Base-by-base conservation (phyloP, 169 alveolate species). In the Eimeria acervulina region DNA sequence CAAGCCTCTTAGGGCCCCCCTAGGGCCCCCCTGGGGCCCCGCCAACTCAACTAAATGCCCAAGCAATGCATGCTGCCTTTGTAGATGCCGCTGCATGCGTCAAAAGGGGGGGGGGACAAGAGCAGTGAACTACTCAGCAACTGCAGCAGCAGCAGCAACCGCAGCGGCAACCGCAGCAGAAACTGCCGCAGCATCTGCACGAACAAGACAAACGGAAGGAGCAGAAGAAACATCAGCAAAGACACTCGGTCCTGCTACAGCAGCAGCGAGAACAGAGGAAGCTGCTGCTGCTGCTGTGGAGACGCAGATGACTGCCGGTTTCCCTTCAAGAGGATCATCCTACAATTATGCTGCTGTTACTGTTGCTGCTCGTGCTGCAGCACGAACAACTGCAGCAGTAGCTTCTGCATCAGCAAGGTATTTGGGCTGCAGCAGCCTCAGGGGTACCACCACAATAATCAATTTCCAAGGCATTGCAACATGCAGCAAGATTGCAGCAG, bases 361-460 rank as follows among this genome's bases (percentile, higher is more conserved):
- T 28, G 52, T 33, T 26, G 51, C 74, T 44, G 74, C 72, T 28
- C 5, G 55, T 7, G 74, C 91, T 28, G 91, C 91, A 68, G 47
- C 80, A 15, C 47, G 26, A 51, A 23, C 51, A 5, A 19, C 36
- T 47, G 42, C 47, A 8, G 47, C 72, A 1, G 90, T n/a, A 15
- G 90, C 91, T 6, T 21, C 33, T 23, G 91, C 51, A n/a, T 21
- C 44, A 3, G 51, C 47, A 31, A 19, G 47, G 51, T 17, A 33
- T 68, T 68, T 21, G 47, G 66, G 91, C 72, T 83, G 44, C 70
- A 31, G 33, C 4, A 52, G 72, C 91, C 47, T 28, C 47, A 52
- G 74, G 44, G 33, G 47, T 6, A 33, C 36, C 28, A 83, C 13
- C 31, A 28, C 51, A 15, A 8, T 0, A 33, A 51, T n/a, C 91